Base-by-base conservation (phyloP, 2,329 filamentous ascomycete species). In the Sarocladium strictum region DNA sequence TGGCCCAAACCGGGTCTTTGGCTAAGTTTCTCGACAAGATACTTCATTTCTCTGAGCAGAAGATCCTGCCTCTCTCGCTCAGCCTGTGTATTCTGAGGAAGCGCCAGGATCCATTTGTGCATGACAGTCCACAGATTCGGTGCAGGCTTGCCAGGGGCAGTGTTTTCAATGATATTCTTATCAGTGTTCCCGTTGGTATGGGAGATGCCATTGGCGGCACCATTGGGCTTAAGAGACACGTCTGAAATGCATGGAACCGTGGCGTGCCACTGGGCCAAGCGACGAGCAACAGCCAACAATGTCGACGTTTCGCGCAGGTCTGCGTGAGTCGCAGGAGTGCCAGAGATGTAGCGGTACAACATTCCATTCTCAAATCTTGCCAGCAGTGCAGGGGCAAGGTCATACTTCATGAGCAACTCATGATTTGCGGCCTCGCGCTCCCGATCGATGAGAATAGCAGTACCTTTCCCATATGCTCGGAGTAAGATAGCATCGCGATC, bases 291-390 rank as follows among this genome's bases (percentile, higher is more conserved):
- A 55, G 89, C 92, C 41, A 82, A 82, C 78, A 90, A 94, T 65
- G 97, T 82, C 27, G 82, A 76, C 43, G 88, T 83, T 60, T 81
- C 81, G 55, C 88, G 83, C 59, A 99, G 76, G 68, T 97, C 92
- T 62, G 86, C 80, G 47, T 93, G 88, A 53, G 85, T 82, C 63
- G 91, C 92, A 54, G 89, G 87, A 59, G 80, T 83, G 53, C 94
- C 94, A 58, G 83, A 83, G 61, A 97, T 87, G 73, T 87, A 99
- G 62, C 88, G 85, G 76, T 99, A 99, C 65, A 99, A 81, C 74
- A 99, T 89, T 62, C 94, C 94, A 68, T 99, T 99, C 64, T 91
- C 80, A 77, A 99, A 99, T 61, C 92, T 87, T 54, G 92, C 94
- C 56, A 97, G 81, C 53, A 99, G 79, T 58, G 88, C 78, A 35